Evolutionary conservation across 139 green algal species (phyloP).

Genomic region (Penium margaritaceum): DNA sequence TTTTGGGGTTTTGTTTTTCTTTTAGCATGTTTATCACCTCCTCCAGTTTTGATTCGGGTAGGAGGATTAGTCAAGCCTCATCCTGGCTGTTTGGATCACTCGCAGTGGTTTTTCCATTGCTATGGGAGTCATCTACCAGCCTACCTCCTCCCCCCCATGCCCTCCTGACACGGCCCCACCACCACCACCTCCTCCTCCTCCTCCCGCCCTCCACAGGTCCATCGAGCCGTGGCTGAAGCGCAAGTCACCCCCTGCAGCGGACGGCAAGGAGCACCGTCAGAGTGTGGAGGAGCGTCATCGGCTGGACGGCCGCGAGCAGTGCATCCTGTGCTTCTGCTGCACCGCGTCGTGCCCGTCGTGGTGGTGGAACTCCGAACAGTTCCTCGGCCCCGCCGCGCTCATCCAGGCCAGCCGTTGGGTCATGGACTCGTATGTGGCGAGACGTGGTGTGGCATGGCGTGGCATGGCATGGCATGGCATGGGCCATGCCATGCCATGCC

Average conservation of each 20-base stretch:
- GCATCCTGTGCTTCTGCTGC: constrained; percentile 99
- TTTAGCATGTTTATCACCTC: too few relatives aligned
- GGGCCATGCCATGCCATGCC: too few relatives aligned
- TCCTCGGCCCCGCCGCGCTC: constrained; percentile 89
- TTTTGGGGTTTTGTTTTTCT: not conserved
- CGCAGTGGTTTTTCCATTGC: not conserved
- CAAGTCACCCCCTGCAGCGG: constrained; percentile 43
- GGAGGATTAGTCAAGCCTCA: too few relatives aligned
- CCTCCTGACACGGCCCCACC: not conserved
- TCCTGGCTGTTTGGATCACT: not conserved
- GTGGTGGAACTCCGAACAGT: constrained; percentile 99
- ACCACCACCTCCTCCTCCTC: not conserved
- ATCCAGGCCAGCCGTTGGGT: constrained; percentile 83
- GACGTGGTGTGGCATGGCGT: too few relatives aligned
- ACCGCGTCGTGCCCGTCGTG: constrained; percentile 84
- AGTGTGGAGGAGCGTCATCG: constrained; percentile 78
- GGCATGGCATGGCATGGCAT: too few relatives aligned
- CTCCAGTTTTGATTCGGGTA: too few relatives aligned
- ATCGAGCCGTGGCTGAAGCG: constrained; percentile 94
- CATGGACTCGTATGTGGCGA: constrained; percentile 21
- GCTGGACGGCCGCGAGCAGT: constrained; percentile 97
- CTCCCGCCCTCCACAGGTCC: constrained; percentile 33
- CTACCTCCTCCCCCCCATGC: not conserved
- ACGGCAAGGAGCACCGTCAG: constrained; percentile 77
- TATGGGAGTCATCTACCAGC: not conserved